Conservation (phyloP, 2,329 filamentous ascomycete genomes). For the Akanthomyces dipterigenus region DNA sequence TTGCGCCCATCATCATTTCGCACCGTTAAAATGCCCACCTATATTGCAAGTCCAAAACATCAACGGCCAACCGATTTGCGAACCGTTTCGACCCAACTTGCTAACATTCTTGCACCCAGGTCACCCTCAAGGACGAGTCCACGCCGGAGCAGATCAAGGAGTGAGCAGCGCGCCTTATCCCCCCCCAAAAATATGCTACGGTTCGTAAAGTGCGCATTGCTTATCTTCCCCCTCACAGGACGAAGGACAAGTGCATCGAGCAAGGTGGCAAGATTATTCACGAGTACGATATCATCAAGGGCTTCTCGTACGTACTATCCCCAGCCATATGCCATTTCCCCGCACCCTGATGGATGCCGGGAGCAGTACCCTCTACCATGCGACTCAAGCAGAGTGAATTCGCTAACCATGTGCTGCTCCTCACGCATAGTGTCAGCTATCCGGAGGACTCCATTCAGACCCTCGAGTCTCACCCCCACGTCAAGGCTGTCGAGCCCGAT, state of each 20-base stretch:
- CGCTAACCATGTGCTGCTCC: conserved; percentile 2
- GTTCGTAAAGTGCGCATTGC: neutral
- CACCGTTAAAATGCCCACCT: conserved; percentile 43
- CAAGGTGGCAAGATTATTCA: conserved; percentile 80
- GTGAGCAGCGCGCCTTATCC: conserved; percentile 37
- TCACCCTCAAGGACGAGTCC: conserved; percentile 70
- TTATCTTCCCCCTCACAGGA: conserved; percentile 37
- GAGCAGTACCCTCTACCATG: neutral
- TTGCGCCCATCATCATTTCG: neutral
- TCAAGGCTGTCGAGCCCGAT: conserved; percentile 72
- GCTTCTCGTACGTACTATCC: conserved; percentile 69
- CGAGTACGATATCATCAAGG: conserved; percentile 83
- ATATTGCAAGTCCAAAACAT: conserved; percentile 39
- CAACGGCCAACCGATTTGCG: neutral
- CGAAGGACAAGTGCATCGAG: conserved; percentile 66
- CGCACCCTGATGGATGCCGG: conserved; percentile 1
- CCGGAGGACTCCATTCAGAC: conserved; percentile 58
- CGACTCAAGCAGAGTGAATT: neutral
- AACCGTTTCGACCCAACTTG: neutral
- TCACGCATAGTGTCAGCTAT: conserved; percentile 58
- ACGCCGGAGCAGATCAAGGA: conserved; percentile 59
- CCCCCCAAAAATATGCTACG: neutral
- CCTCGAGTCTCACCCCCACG: conserved; percentile 61
- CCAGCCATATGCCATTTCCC: neutral
- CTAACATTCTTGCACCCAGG: conserved; percentile 39